phyloP scores from a whole-genome alignment of 2,329 filamentous ascomycete genomes.

The Fusarium goolgardi region DNA sequence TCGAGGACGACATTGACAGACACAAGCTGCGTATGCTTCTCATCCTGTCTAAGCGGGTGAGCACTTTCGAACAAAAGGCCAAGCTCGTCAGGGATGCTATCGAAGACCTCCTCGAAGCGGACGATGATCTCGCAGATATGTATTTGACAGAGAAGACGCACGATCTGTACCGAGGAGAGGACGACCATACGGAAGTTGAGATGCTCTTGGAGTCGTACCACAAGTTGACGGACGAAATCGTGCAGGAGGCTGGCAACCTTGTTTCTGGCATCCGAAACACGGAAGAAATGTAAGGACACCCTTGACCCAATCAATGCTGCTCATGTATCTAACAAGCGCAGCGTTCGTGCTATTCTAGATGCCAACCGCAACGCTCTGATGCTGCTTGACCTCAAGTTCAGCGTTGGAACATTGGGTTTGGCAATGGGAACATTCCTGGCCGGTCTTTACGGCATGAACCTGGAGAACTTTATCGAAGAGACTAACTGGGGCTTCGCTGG shows the following conservation, averaged over 20 bases:
- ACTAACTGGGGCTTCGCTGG: conserved; percentile 85
- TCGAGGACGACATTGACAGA: conserved; percentile 96
- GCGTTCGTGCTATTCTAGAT: conserved; percentile 95
- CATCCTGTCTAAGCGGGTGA: conserved; percentile 93
- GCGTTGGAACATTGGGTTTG: conserved; percentile 92
- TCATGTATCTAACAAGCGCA: conserved; percentile 53
- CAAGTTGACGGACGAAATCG: conserved; percentile 97
- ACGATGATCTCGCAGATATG: conserved; percentile 95
- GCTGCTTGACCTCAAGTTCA: conserved; percentile 96
- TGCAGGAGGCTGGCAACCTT: conserved; percentile 91
- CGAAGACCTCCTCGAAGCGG: conserved; percentile 93
- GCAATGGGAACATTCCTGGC: conserved; percentile 95
- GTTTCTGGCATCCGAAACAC: conserved; percentile 97
- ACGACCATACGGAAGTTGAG: conserved; percentile 96
- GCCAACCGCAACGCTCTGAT: conserved; percentile 98
- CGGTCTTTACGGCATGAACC: conserved; percentile 99
- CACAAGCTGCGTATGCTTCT: conserved; percentile 92
- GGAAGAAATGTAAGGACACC: conserved; percentile 86
- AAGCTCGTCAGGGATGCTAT: conserved; percentile 94
- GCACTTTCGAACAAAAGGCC: conserved; percentile 97
- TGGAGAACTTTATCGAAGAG: conserved; percentile 98
- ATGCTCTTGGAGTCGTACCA: conserved; percentile 97
- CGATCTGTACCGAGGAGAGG: conserved; percentile 76
- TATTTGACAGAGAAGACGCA: conserved; percentile 90
- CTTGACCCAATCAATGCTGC: not conserved